Evolutionary conservation across 208 protist genomes (phyloP), one percentile per base, ranked within the genome.

Genomic region (Leishmania gerbilli): DNA sequence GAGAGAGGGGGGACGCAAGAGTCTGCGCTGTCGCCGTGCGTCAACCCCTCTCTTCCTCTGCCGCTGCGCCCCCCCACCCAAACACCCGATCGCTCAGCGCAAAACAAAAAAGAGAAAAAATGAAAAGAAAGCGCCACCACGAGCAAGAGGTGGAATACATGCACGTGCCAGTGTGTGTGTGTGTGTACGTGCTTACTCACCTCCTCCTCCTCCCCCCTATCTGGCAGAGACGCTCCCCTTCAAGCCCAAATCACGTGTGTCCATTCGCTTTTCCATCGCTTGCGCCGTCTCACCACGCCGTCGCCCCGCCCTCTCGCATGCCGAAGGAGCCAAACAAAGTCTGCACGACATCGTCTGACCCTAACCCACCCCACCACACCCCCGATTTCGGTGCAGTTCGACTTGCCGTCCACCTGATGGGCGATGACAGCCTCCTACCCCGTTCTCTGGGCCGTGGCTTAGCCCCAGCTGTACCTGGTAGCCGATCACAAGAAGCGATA

Each of bases 151-250:
- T 37, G 27, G 8, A 47, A 47, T 65, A n/a, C 19, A 72, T 45
- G 34, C 53, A 76, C 8, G 13, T 60, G 13, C 17, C 17, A 27
- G 47, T 31, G 72, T 37, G 34, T 56, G 71, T 31, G 40, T 42
- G 40, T 9, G 42, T 45, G 42, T 51, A 51, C 58, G 62, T 69
- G 72, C 79, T 79, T 83, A 78, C 64, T 55, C 51, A 55, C 51
- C 51, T 21, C 51, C 9, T 21, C 79, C 79, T 79, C 34, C 24
- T 27, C 27, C 79, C 83, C 76, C 68, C 79, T 87, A 86, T 86
- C 83, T 55, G 49, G 71, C 71, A 37, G 42, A 58, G 71, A 8
- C 47, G 17, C 40, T 51, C n/a, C 27, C 15, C 71, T 58, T 34
- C 31, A 1, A 6, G 11, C 49, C 49, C 42, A 15, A 6, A 49